These are phyloP conservation scores for Circinella minor DNA, from an alignment of 371 early-diverging fungal species.

Conservation along the genomic window DNA sequence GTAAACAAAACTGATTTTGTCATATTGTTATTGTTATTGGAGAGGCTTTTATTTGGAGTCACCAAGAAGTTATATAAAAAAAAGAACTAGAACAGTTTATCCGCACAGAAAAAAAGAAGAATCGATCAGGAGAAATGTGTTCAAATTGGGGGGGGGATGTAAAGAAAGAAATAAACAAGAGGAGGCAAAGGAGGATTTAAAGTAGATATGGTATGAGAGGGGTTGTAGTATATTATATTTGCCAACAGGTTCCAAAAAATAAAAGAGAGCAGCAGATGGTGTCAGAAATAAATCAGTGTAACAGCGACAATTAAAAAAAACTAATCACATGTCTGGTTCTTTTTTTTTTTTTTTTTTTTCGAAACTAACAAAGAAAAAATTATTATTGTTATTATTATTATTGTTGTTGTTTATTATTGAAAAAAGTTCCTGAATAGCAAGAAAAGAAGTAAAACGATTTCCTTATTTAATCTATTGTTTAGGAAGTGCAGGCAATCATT, in stretches of 20 bases:
- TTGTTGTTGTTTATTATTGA: too few relatives aligned
- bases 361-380: not conserved
- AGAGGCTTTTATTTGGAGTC: too few relatives aligned
- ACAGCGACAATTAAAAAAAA: conserved; percentile 4
- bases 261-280: not conserved
- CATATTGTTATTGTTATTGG: too few relatives aligned
- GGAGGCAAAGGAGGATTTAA: not conserved
- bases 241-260: not conserved
- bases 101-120: not conserved
- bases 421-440: too few relatives aligned
- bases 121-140: not conserved
- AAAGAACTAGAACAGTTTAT: not conserved
- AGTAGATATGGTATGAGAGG: too few relatives aligned
- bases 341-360: too few relatives aligned
- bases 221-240: not conserved
- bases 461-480: not conserved
- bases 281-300: conserved; percentile 8
- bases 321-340: not conserved
- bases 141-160: not conserved
- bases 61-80: too few relatives aligned
- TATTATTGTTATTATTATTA: too few relatives aligned
- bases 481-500: too few relatives aligned
- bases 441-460: not conserved
- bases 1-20: not conserved
- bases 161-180: too few relatives aligned